Evolutionary conservation across 495 filamentous ascomycete species (phyloP), one percentile per base, ranked within the genome.

Genomic region (Mytilinidion resinicola): DNA sequence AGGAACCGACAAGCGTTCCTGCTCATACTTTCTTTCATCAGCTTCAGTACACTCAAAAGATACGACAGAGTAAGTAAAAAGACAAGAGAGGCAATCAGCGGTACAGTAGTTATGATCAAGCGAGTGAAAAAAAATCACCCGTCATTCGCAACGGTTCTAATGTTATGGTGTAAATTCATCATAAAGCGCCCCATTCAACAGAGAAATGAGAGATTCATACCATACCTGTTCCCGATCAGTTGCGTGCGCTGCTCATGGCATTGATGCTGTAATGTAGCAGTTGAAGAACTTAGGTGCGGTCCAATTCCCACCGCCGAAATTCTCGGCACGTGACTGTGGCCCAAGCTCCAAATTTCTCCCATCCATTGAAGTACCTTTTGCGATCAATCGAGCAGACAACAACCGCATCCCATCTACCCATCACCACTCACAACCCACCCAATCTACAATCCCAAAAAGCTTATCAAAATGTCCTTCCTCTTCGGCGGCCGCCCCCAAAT

Each of bases 91-190:
- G 63, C 59, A 21, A 51, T 61, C 56, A 64, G 42, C 48, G 44
- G 48, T 56, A 74, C 65, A 77, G 36, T 44, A 76, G 71, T 71
- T 80, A 72, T 77, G 78, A 83, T 85, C 84, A 86, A 72, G 69
- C 80, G 77, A 73, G 74, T 67, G 60, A 60, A 41, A 38, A 69
- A 69, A 53, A 70, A 30, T 3, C 33, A 35, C 30, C 1, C 80
- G 82, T 93, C 89, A 91, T 84, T 87, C 88, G 91, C 91, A 95
- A 90, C 90, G 91, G 90, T 96, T 96, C 91, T 76, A 33, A 57
- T 53, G 63, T 42, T 25, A 56, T 63, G 25, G 25, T 30, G 21
- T 49, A 19, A 25, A 49, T 49, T 49, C 46, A 49, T 49, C 46
- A 49, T 25, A 4, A 49, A 11, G 21, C 19, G 21, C 20, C 20